Percentiles rank a stretch among this genome's conserved stretches.
phyloP scores from a whole-genome alignment of 371 early-diverging fungal genomes.

The Entomophthora muscae region DNA sequence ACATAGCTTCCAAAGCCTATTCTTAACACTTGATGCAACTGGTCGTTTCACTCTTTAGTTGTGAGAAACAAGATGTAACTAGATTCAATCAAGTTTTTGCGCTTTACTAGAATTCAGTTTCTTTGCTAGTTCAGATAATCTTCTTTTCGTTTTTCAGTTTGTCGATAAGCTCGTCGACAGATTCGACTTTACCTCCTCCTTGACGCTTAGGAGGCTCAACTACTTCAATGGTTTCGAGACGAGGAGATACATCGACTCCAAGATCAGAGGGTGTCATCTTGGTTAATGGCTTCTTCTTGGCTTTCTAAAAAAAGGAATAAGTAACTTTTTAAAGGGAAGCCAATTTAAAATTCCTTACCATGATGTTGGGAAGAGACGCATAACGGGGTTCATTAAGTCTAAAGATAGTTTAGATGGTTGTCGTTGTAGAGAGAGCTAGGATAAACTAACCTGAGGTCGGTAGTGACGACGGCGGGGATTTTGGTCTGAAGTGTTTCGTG shows the following conservation, averaged over 20 bases:
- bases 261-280: slow-evolving; percentile 65
- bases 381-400: slow-evolving; percentile 92
- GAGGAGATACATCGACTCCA: slow-evolving; percentile 67
- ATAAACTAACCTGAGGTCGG: slow-evolving; percentile 73
- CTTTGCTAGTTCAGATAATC: slow-evolving; percentile 29
- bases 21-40: no score
- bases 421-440: background rate
- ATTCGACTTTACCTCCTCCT: slow-evolving; percentile 84
- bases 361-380: slow-evolving; percentile 86
- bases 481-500: slow-evolving; percentile 73
- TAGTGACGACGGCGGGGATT: slow-evolving; percentile 84
- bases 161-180: slow-evolving; percentile 81
- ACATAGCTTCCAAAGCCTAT: no score
- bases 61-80: no score
- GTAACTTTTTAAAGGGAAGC: background rate
- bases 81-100: no score
- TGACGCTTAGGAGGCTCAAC: slow-evolving; percentile 86
- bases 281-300: slow-evolving; percentile 92
- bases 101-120: no score
- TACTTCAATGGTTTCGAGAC: slow-evolving; percentile 70
- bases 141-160: slow-evolving; percentile 62
- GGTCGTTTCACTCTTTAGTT: no score
- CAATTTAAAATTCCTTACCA: slow-evolving; percentile 21
- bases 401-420: background rate
- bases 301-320: slow-evolving; percentile 47